Evolutionary conservation across 139 green algal species (phyloP).

Genomic region (Bryopsis sp.): DNA sequence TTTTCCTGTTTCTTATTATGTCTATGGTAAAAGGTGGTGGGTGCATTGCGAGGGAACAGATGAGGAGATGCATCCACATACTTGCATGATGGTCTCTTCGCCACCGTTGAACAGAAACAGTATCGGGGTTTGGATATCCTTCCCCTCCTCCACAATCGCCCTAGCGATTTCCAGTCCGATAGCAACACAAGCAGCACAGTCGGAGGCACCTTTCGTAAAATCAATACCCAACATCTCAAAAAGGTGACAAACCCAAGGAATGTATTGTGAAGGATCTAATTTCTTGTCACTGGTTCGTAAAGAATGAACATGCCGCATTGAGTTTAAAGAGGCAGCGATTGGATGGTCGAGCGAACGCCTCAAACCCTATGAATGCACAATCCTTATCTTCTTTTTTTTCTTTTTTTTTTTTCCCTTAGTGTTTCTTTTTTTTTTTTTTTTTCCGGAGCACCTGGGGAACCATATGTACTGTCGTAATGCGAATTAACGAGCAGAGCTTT

Average conservation of each 20-base stretch:
- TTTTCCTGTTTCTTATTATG: no score
- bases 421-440: neutral
- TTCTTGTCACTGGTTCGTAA: no score
- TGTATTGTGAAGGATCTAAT: no score
- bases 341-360: no score
- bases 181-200: conserved; percentile 17
- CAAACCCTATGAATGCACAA: no score
- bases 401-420: no score
- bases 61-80: no score
- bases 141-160: neutral
- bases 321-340: no score
- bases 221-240: neutral
- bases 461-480: conserved; percentile 17
- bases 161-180: conserved; percentile 11
- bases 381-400: no score
- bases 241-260: neutral
- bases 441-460: conserved; percentile 3
- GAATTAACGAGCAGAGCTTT: conserved; percentile 15
- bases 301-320: no score
- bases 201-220: conserved; percentile 1
- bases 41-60: no score
- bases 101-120: conserved; percentile 14
- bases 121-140: neutral
- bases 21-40: no score
- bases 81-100: conserved; percentile 18